Percentiles rank a stretch among this genome's conserved stretches.
phyloP scores from a whole-genome alignment of 2,329 filamentous ascomycete genomes.

The Fusarium xylarioides region DNA sequence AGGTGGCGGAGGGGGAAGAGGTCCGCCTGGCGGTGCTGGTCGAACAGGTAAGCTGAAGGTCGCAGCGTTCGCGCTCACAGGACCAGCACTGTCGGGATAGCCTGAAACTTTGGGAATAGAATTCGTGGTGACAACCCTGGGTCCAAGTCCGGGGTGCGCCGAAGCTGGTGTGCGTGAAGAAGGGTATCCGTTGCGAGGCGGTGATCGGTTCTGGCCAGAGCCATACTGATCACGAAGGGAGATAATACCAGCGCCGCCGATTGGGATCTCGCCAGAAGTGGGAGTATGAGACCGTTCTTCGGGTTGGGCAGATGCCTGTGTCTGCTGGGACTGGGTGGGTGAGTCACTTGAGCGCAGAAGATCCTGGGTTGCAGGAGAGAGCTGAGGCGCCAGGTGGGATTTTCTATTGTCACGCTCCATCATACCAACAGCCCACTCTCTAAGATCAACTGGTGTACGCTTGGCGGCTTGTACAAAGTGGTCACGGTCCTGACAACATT shows the following conservation, averaged over 20 bases:
- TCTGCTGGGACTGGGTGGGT: constrained; percentile 56
- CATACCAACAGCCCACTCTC: constrained; percentile 91
- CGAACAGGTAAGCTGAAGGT: constrained; percentile 73
- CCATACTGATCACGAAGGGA: constrained; percentile 62
- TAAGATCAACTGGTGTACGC: constrained; percentile 91
- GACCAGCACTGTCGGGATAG: constrained; percentile 51
- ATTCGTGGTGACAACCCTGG: constrained; percentile 61
- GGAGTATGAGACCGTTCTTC: constrained; percentile 65
- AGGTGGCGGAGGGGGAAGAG: constrained; percentile 68
- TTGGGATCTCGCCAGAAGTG: constrained; percentile 77
- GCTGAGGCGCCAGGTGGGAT: constrained; percentile 85
- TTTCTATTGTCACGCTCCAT: constrained; percentile 97
- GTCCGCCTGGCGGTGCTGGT: constrained; percentile 66
- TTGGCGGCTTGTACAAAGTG: constrained; percentile 96
- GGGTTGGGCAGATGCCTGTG: constrained; percentile 50
- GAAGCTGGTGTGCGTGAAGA: constrained; percentile 54
- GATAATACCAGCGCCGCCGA: constrained; percentile 64
- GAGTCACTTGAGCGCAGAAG: constrained; percentile 73
- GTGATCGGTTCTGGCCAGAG: constrained; percentile 59
- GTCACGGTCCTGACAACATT: constrained; percentile 77
- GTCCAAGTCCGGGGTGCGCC: constrained; percentile 62
- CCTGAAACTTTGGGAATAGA: constrained; percentile 60
- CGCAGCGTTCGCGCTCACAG: constrained; percentile 55
- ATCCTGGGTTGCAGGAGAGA: constrained; percentile 81
- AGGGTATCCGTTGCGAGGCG: constrained; percentile 59